These are phyloP conservation scores for Fraxinus albicans DNA, from an alignment of 305 asterid genomes.

Conservation along the genomic window DNA sequence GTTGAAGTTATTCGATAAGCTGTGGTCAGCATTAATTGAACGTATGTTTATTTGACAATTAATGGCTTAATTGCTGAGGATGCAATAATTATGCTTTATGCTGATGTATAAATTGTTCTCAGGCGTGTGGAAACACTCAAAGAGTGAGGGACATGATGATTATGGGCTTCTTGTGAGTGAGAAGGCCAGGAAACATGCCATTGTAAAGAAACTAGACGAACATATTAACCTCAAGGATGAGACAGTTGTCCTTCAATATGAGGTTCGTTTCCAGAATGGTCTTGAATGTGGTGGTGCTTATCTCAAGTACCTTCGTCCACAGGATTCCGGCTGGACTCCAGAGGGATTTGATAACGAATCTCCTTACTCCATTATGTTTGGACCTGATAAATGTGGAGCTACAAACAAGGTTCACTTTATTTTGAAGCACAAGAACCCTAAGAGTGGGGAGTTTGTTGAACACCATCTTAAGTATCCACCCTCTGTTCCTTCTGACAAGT, in stretches of 20 bases:
- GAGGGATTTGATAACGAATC: constrained; percentile 88
- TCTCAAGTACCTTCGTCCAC: constrained; percentile 90
- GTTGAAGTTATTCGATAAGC: background rate
- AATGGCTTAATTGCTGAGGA: background rate
- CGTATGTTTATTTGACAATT: background rate
- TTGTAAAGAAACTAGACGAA: constrained; percentile 74
- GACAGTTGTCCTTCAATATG: constrained; percentile 80
- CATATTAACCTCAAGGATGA: constrained; percentile 67
- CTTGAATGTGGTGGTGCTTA: constrained; percentile 99
- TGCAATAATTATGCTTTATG: background rate
- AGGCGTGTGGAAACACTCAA: constrained; percentile 93
- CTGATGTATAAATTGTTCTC: constrained; percentile 11
- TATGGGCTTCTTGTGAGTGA: constrained; percentile 91
- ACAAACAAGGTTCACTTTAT: constrained; percentile 99
- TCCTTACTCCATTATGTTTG: constrained; percentile 96
- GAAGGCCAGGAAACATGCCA: constrained; percentile 82
- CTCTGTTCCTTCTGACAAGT: constrained; percentile 82
- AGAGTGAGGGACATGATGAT: constrained; percentile 97
- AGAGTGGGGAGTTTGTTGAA: constrained; percentile 70
- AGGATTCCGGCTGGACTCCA: constrained; percentile 80
- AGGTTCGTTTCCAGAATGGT: constrained; percentile 88
- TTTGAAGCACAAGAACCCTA: constrained; percentile 86
- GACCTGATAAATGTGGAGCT: constrained; percentile 94
- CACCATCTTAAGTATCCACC: constrained; percentile 97
- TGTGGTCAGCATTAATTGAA: background rate